Evolutionary conservation across 495 filamentous ascomycete species (phyloP), one percentile per base, ranked within the genome.

Genomic region (Aspergillus olivimuriae): DNA sequence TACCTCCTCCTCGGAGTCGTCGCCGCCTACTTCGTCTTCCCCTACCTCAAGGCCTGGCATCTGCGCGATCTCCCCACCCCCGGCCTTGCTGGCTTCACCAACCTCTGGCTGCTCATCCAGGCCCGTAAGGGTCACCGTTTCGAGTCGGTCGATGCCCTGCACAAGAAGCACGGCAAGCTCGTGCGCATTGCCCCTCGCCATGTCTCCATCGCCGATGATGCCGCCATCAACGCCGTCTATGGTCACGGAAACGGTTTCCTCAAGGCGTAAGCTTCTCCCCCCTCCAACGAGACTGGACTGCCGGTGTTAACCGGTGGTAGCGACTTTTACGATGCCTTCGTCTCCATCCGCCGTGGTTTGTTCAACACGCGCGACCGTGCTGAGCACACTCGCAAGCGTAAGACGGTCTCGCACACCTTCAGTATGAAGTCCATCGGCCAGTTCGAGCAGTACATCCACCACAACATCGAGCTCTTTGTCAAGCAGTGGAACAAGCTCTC

Each of bases 261-360:
- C 43, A 89, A 89, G 60, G 70, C 83, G 81, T 82, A 64, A 14
- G 62, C 68, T 17, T 28, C 11, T 28, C 10, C 18, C 11, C 19
- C 16, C 23, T 28, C 21, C 31, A n/a, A n/a, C n/a, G n/a, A n/a
- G n/a, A n/a, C n/a, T n/a, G n/a, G n/a, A n/a, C n/a, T n/a, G n/a
- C n/a, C n/a, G n/a, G n/a, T n/a, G n/a, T n/a, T n/a, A n/a, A n/a
- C n/a, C n/a, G n/a, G n/a, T n/a, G n/a, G n/a, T n/a, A 83, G 78
- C 21, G 79, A 87, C 12, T 95, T 88, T 69, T 95, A 95, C 56
- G 88, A 94, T 59, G 86, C 86, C 36, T 95, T 95, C 50, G 88
- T 94, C 54, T 88, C 84, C 22, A 91, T 95, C 58, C 75, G 74
- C 24, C 80, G 87, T 7, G 89, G 88, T 31, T 72, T 95, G 18